Evolutionary conservation across 805 yeast species (phyloP), one percentile per base, ranked within the genome.

Genomic region (Dipodascus albidus): DNA sequence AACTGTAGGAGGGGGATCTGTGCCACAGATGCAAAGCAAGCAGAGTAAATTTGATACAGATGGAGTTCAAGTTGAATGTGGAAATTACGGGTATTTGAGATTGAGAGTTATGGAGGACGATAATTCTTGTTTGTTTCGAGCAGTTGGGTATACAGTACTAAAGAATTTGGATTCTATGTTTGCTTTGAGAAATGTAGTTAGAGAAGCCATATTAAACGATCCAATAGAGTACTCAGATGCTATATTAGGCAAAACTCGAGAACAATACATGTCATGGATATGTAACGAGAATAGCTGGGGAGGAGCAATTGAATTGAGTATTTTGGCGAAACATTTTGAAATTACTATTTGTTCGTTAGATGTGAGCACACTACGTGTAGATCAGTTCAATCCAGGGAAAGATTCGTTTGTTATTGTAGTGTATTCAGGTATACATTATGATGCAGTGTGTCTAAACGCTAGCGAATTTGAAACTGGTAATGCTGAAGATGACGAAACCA

Each of bases 351-450:
- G 74, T 52, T 80, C 87, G 9, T 63, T 83, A 24, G 93, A 85
- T 60, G 79, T 85, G 22, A 83, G 80, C 59, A 80, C 79, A 55
- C 78, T 79, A 3, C 70, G 79, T 23, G 64, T 76, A 38, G 84
- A 83, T 58, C 69, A 70, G 33, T 85, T 84, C 64, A 72, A 72
- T 49, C 75, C 75, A 38, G 74, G 68, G n/a, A 55, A 62, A 59
- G 55, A 58, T n/a, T 58, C 60, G 21, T 81, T 76, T 60, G 74
- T 81, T n/a, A 67, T 78, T 15, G 68, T 85, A 20, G 66, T 82
- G 8, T 85, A 84, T 62, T 75, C 78, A 42, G 93, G 93, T 0
- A 77, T 85, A 50, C 95, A 85, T 67, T 85, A 84, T 64, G 93
- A 85, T 64, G 70, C 82, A 1, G 70, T 80, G 33, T 78, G 74